Conservation (phyloP, 2,329 filamentous ascomycete genomes). For the Aquanectria penicillioides region DNA sequence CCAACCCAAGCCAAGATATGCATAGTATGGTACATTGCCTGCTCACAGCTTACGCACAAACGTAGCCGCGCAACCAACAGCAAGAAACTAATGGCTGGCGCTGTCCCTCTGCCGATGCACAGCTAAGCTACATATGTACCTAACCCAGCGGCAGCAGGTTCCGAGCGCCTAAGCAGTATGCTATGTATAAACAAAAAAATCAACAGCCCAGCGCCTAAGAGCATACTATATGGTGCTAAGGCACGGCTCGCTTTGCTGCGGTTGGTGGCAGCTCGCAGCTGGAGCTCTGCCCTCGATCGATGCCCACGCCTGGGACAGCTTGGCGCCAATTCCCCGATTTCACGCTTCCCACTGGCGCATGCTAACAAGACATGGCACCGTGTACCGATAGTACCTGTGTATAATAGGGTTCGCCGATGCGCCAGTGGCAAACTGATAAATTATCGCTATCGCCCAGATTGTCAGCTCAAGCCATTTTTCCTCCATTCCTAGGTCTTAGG, state of each 20-base stretch:
- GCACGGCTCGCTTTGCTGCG: background rate
- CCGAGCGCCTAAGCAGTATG: constrained; percentile 20
- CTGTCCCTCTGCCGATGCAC: constrained; percentile 7
- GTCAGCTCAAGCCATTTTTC: too few species aligned
- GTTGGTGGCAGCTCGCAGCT: too few species aligned
- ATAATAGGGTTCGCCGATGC: too few species aligned
- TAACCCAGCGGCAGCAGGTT: constrained; percentile 13
- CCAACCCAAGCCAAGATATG: background rate
- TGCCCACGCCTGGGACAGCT: background rate
- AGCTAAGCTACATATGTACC: constrained; percentile 7
- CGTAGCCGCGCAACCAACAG: constrained; percentile 24
- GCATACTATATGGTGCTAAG: background rate
- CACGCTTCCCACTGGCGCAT: background rate
- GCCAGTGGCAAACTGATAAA: too few species aligned
- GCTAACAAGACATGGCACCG: too few species aligned
- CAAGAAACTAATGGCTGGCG: constrained; percentile 9
- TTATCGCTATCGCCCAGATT: too few species aligned
- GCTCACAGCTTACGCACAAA: background rate
- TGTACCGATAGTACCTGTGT: too few species aligned
- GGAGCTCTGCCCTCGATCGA: background rate
- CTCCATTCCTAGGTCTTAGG: too few species aligned
- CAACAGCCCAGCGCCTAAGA: too few species aligned
- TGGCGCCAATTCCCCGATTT: constrained; percentile 14
- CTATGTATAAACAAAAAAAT: background rate
- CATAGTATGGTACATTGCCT: background rate